Evolutionary conservation across 148 eudicot genomes (phyloP), one percentile per base, ranked within the genome.

Genomic region (Fagopyrum tataricum): DNA sequence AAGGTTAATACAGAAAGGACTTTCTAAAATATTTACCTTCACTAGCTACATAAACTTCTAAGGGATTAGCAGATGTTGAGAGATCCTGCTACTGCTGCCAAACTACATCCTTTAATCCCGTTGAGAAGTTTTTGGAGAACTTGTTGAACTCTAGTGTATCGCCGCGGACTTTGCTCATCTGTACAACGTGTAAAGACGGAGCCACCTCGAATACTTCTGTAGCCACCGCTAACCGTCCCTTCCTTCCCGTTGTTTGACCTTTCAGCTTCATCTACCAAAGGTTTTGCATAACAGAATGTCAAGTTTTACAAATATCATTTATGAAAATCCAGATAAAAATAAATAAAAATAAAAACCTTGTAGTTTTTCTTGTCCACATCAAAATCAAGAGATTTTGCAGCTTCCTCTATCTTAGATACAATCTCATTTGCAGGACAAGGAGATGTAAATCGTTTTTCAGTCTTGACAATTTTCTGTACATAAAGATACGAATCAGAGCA

Each of bases 171-270:
- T 26, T 26, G 31, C 31, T 26, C 31, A 26, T 26, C 31, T 26
- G 31, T 26, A 26, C 31, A 26, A 26, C 2, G 31, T 26, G 92
- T 64, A 92, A 79, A 17, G 95, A 88, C 43, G 97, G 95, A 77
- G 96, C 91, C 58, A 92, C 90, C 78, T 92, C 92, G 62, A 92
- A 92, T 9, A 24, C 97, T 93, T 92, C 97, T 46, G 97, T 92
- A 47, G 96, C 93, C 71, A 92, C 97, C 53, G 97, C 82, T 73
- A 92, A 90, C 76, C 84, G 96, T 44, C 97, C 97, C 82, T 92
- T 92, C 76, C 96, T 85, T 79, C 97, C 97, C 74, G 89, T 87
- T 77, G 82, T 55, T 58, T 90, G 96, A 76, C 97, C 97, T 86
- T 90, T 84, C 62, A 92, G 75, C 80, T 88, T 92, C 91, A 92